phyloP scores from a whole-genome alignment of 1,284 basidiomycete species.

The Moesziomyces sp. region DNA sequence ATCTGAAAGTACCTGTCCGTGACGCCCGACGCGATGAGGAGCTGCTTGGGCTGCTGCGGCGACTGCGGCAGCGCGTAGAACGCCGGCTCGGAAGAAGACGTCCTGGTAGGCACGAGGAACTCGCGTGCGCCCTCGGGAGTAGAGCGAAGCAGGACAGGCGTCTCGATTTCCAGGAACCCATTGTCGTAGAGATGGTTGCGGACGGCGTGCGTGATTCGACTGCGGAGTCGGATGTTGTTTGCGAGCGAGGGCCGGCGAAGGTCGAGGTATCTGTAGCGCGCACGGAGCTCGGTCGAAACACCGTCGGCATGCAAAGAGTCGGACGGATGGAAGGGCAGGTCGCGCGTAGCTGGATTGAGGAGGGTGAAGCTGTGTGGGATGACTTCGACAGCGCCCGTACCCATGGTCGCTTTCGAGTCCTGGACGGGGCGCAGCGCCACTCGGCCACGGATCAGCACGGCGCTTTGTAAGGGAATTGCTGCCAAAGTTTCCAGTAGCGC shows the following conservation, averaged over 20 bases:
- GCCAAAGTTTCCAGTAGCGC: conserved; percentile 73
- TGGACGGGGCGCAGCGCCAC: conserved; percentile 39
- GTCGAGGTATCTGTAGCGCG: conserved; percentile 87
- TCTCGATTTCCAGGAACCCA: conserved; percentile 89
- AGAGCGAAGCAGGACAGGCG: conserved; percentile 89
- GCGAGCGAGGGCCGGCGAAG: conserved; percentile 80
- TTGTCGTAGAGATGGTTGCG: conserved; percentile 79
- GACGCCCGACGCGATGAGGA: conserved; percentile 89
- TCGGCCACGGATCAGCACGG: conserved; percentile 40
- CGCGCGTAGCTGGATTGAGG: conserved; percentile 79
- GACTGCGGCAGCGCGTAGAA: conserved; percentile 95
- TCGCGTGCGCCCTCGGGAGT: conserved; percentile 94
- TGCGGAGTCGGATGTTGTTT: conserved; percentile 81
- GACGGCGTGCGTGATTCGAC: conserved; percentile 80
- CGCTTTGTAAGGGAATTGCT: conserved; percentile 50
- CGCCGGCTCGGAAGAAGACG: conserved; percentile 69
- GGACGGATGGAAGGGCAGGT: conserved; percentile 83
- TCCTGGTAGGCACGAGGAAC: conserved; percentile 89
- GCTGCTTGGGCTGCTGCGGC: conserved; percentile 94
- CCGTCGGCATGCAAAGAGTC: conserved; percentile 77
- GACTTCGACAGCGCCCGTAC: conserved; percentile 82
- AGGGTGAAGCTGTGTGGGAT: conserved; percentile 77
- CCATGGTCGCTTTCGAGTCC: conserved; percentile 35
- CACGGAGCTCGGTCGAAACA: conserved; percentile 73
- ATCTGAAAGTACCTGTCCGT: conserved; percentile 91